Percentiles rank a stretch among this genome's conserved stretches.
These are phyloP conservation scores for Salix brachista DNA, from an alignment of 345 rosid genomes.

Conservation along the genomic window DNA sequence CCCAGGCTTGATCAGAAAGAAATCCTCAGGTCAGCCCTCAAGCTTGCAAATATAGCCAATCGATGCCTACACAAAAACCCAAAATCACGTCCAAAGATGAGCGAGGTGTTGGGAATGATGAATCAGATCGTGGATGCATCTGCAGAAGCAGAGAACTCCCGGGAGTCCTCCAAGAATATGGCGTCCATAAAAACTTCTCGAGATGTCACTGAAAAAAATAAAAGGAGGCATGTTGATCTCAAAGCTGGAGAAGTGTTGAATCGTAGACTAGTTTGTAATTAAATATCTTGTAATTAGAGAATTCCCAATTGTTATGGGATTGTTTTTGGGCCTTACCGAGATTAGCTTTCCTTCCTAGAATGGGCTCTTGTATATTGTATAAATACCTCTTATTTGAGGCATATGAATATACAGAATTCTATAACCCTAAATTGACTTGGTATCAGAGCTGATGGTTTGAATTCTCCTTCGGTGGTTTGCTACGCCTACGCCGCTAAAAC, in stretches of 20 bases:
- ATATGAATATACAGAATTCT: no score
- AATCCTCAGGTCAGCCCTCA: constrained; percentile 45
- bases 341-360: no score
- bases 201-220: constrained; percentile 21
- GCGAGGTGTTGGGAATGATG: constrained; percentile 76
- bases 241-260: constrained; percentile 41
- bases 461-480: no score
- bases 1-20: constrained; percentile 60
- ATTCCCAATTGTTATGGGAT: no score
- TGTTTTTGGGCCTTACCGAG: no score
- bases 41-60: constrained; percentile 68
- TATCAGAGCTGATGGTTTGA: no score
- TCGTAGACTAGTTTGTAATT: no score
- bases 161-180: constrained; percentile 37
- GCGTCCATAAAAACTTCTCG: constrained; percentile 19
- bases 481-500: no score
- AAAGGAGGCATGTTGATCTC: constrained; percentile 34
- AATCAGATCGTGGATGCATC: constrained; percentile 44
- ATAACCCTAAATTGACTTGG: no score
- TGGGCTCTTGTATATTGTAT: no score
- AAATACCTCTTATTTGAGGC: no score
- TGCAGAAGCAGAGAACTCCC: constrained; percentile 30
- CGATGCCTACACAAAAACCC: constrained; percentile 64
- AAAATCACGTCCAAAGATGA: constrained; percentile 85
- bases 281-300: no score